These are phyloP conservation scores for Aspergillus kassunensis DNA, from an alignment of 495 filamentous ascomycete genomes.

Conservation along the genomic window DNA sequence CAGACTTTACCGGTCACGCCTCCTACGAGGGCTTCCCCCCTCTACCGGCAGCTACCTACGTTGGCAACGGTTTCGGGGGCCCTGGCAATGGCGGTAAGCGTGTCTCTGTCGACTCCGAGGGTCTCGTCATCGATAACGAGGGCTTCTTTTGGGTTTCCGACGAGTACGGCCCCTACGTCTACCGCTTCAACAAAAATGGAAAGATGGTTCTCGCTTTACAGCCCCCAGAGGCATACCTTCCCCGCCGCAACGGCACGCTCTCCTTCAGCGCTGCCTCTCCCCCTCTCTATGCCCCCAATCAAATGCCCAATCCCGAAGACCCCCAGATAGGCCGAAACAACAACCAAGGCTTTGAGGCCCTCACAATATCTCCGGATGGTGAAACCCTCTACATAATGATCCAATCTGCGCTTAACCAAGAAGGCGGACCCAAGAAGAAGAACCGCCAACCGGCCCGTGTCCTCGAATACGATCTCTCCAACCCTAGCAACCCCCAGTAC, in stretches of 20 bases:
- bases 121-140: conserved; percentile 60
- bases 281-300: conserved; percentile 53
- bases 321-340: conserved; percentile 64
- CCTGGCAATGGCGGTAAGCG: conserved; percentile 56
- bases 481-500: conserved; percentile 35
- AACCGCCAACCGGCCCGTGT: conserved; percentile 55
- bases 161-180: conserved; percentile 77
- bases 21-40: conserved; percentile 58
- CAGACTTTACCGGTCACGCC: conserved; percentile 51
- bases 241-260: conserved; percentile 56
- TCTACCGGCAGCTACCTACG: conserved; percentile 63
- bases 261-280: conserved; percentile 59
- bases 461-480: conserved; percentile 58
- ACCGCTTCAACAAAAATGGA: conserved; percentile 58
- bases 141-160: conserved; percentile 73
- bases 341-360: conserved; percentile 75
- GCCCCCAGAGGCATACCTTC: conserved; percentile 65
- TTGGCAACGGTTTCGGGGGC: conserved; percentile 71
- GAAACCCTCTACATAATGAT: conserved; percentile 63
- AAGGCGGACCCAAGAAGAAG: conserved; percentile 56
- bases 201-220: conserved; percentile 62
- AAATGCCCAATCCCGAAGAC: conserved; percentile 46
- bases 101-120: conserved; percentile 66
- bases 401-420: conserved; percentile 64
- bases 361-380: conserved; percentile 61